Evolutionary conservation across 768 basidiomycete species (phyloP), one percentile per base, ranked within the genome.

Genomic region (Cystofilobasidium capitatum): DNA sequence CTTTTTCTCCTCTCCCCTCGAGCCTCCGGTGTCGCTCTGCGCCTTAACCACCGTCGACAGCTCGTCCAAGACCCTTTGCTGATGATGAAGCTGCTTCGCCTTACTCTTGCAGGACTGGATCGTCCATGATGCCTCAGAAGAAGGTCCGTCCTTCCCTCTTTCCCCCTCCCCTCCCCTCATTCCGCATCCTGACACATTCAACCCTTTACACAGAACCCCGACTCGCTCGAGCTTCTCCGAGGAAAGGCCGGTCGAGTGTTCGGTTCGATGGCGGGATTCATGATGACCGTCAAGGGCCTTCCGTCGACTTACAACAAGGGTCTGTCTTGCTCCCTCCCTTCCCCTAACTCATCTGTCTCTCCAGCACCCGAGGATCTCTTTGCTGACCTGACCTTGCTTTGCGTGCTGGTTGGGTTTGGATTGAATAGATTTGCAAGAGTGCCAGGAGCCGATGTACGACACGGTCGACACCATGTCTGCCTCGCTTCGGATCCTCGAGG

Each of bases 111-210:
- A 97, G 92, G 75, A 99, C 96, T 51, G 96, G 96, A 9, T 97
- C 93, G 45, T 97, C 93, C 72, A 97, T 99, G 76, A 99, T 99
- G 96, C 96, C 96, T 7, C 96, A 98, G 76, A 98, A 99, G 81
- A 99, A 98, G 80, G 97, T 97, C 75, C 90, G 51, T 22, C 12
- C 7, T 29, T 44, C 35, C 10, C 22, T n/a, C 16, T 35, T 33
- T 3, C 4, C 29, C 17, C 35, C 31, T 3, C 22, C 20, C 4
- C 4, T 33, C 57, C 5, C 12, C 10, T 58, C 29, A 2, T 14
- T 9, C 37, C 22, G 17, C 14, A 31, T 45, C 20, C 49, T 13
- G 31, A 2, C 22, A 26, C 37, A 35, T 42, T 24, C 7, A 37
- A 1, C 31, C 13, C 24, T 10, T 6, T 26, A n/a, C 20, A 17